Conservation (phyloP, 805 yeast species). For the Zygotorulaspora florentina region DNA sequence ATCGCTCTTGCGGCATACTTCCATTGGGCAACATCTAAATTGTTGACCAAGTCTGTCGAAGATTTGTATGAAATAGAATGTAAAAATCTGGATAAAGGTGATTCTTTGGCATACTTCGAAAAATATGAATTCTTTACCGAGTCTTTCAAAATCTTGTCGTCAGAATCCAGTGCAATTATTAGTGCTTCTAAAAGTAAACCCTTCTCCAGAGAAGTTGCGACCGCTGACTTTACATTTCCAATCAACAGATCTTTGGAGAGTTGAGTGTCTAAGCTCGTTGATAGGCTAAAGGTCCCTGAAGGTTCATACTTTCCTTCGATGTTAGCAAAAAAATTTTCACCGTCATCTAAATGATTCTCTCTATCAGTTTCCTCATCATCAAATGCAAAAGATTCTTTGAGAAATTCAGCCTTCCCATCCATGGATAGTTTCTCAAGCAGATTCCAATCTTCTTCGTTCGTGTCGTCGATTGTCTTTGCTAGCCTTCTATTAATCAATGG, state of each 20-base stretch:
- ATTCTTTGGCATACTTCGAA: conserved; percentile 44
- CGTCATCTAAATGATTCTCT: conserved; percentile 24
- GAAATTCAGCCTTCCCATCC: conserved; percentile 48
- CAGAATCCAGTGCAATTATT: conserved; percentile 67
- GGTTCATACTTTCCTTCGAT: conserved; percentile 43
- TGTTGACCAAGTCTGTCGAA: conserved; percentile 65
- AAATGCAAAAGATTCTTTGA: conserved; percentile 43
- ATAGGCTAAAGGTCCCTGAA: conserved; percentile 48
- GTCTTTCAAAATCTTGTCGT: conserved; percentile 52
- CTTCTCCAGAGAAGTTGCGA: conserved; percentile 57
- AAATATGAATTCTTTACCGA: conserved; percentile 73
- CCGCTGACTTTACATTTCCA: conserved; percentile 65
- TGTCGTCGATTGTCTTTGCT: conserved; percentile 37
- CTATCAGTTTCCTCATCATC: conserved; percentile 31
- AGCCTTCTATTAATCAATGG: conserved; percentile 54
- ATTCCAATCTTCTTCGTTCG: conserved; percentile 61
- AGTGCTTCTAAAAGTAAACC: conserved; percentile 74
- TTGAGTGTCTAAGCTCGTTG: conserved; percentile 42
- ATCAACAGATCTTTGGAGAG: conserved; percentile 50
- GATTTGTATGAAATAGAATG: conserved; percentile 56
- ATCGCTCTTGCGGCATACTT: conserved; percentile 71
- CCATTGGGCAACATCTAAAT: conserved; percentile 80
- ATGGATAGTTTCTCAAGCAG: conserved; percentile 49
- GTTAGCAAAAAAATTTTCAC: conserved; percentile 38
- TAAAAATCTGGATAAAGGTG: conserved; percentile 67